Evolutionary conservation across 257 asterid genomes (phyloP).

Genomic region (Thymus quinquecostatus): DNA sequence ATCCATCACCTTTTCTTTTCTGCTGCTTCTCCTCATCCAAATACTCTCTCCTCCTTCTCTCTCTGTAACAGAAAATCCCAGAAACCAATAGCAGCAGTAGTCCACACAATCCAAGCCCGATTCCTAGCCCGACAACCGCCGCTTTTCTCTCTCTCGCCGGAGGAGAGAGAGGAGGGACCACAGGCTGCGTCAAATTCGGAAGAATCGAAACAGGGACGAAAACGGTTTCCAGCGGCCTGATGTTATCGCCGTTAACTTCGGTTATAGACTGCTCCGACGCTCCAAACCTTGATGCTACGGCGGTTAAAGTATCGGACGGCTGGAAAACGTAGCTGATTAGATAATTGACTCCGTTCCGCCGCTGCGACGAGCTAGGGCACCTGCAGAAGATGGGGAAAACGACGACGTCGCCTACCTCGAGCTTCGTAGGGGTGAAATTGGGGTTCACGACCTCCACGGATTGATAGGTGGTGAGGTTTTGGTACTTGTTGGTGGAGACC

Average conservation of each 20-base stretch:
- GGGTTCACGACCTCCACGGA: conserved; percentile 81
- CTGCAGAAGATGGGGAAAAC: conserved; percentile 79
- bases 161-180: conserved; percentile 24
- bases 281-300: conserved; percentile 58
- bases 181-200: conserved; percentile 66
- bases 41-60: conserved; percentile 33
- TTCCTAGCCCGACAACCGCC: conserved; percentile 58
- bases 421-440: conserved; percentile 38
- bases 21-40: conserved; percentile 49
- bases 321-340: conserved; percentile 74
- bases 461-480: conserved; percentile 73
- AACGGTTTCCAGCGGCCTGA: conserved; percentile 48
- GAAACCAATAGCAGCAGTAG: conserved; percentile 41
- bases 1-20: conserved; percentile 35
- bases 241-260: conserved; percentile 54
- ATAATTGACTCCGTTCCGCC: conserved; percentile 40
- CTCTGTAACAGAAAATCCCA: conserved; percentile 53
- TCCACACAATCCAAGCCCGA: conserved; percentile 68
- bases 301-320: conserved; percentile 53
- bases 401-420: conserved; percentile 40
- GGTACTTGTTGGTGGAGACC: conserved; percentile 43
- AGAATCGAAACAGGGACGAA: conserved; percentile 74
- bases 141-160: conserved; percentile 51
- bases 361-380: conserved; percentile 60
- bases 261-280: conserved; percentile 45